Evolutionary conservation across 768 basidiomycete species (phyloP).

Genomic region (Boletellus ananiceps): DNA sequence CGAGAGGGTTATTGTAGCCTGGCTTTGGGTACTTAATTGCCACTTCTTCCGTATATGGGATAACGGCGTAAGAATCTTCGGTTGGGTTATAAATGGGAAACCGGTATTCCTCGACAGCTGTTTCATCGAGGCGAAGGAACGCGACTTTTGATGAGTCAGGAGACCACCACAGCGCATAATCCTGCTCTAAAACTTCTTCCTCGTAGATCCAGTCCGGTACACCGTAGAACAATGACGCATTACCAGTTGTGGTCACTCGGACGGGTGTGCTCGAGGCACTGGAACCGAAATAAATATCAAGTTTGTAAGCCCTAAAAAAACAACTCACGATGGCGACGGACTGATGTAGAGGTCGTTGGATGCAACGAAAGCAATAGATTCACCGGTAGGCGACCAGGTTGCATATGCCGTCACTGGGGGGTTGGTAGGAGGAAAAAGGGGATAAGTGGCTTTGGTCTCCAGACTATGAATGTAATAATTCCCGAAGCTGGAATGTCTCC

Average conservation of each 20-base stretch:
- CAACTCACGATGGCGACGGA: slow-evolving; percentile 56
- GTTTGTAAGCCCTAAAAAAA: not conserved
- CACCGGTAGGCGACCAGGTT: slow-evolving; percentile 78
- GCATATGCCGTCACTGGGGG: slow-evolving; percentile 78
- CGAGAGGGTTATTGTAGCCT: slow-evolving; percentile 84
- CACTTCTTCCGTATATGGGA: slow-evolving; percentile 67
- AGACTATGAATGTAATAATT: slow-evolving; percentile 93
- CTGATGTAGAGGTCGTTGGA: slow-evolving; percentile 88
- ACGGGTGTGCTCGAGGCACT: slow-evolving; percentile 47
- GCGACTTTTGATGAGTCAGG: slow-evolving; percentile 60
- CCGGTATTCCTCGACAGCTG: slow-evolving; percentile 76
- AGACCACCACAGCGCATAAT: slow-evolving; percentile 88
- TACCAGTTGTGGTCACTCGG: slow-evolving; percentile 78
- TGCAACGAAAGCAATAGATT: slow-evolving; percentile 82
- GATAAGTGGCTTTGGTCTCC: slow-evolving; percentile 58
- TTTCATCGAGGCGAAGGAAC: slow-evolving; percentile 87
- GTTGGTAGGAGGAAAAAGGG: slow-evolving; percentile 61
- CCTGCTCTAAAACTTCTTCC: slow-evolving; percentile 75
- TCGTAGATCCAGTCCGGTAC: slow-evolving; percentile 98
- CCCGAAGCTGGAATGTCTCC: slow-evolving; percentile 86
- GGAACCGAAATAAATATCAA: slow-evolving; percentile 4
- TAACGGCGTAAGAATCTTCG: slow-evolving; percentile 57
- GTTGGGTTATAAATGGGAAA: slow-evolving; percentile 93
- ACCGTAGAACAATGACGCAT: slow-evolving; percentile 84
- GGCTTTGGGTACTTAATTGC: slow-evolving; percentile 86